Evolutionary conservation across 257 asterid genomes (phyloP).

Genomic region (Buddleja alternifolia): DNA sequence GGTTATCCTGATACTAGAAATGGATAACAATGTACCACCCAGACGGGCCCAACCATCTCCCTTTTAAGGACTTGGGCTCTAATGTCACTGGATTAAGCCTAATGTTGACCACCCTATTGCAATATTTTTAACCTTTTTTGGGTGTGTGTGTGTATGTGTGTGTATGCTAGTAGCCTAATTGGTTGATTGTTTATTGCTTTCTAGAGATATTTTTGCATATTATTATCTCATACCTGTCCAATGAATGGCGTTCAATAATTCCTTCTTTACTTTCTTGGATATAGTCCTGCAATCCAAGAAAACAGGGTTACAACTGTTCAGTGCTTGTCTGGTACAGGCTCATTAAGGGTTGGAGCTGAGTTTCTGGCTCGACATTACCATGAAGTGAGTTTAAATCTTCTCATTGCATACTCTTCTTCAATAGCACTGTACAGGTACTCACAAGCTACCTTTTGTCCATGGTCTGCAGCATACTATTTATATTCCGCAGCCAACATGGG

Average conservation of each 20-base stretch:
- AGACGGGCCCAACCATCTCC: not conserved
- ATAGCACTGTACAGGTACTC: conserved; percentile 9
- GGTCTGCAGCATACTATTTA: conserved; percentile 74
- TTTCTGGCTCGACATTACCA: conserved; percentile 86
- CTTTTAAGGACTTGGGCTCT: not conserved
- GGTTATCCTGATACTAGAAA: not conserved
- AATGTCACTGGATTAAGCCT: not conserved
- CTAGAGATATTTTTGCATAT: not conserved
- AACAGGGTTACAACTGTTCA: conserved; percentile 95
- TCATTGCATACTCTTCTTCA: conserved; percentile 1
- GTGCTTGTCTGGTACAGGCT: conserved; percentile 99
- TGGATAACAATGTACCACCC: not conserved
- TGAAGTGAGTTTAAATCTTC: conserved; percentile 51
- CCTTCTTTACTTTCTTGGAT: conserved; percentile 35
- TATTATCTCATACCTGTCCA: not conserved
- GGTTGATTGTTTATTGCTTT: not conserved
- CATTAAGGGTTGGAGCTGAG: conserved; percentile 96
- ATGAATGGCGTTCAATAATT: conserved; percentile 17
- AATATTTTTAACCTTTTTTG: not conserved
- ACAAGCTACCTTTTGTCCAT: conserved; percentile 13
- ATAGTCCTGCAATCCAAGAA: conserved; percentile 89
- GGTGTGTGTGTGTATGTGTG: not conserved
- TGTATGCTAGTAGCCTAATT: not conserved
- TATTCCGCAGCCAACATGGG: conserved; percentile 97
- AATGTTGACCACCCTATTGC: conserved; percentile 4